Evolutionary conservation across 2,329 filamentous ascomycete genomes (phyloP), one percentile per base, ranked within the genome.

Genomic region (Endocalyx cinctus): DNA sequence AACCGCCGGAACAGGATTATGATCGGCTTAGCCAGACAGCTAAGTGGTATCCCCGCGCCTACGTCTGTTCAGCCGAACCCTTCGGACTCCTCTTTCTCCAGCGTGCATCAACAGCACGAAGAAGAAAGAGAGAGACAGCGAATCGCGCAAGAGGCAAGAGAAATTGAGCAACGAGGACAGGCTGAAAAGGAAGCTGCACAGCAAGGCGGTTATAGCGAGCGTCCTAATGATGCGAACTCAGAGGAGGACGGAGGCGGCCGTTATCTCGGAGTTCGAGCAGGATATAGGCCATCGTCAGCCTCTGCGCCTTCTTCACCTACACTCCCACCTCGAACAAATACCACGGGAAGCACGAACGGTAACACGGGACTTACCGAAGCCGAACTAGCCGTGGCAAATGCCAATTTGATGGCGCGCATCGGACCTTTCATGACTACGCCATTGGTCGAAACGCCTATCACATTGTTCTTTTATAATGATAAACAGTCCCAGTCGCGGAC

Each of bases 381-480:
- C 8, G 87, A 98, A 55, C 65, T 96, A 10, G 68, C 77, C 0
- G 67, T 82, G 15, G 89, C 90, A 2, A 96, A 98, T 57, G 74
- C 80, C 8, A 87, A 94, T 52, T 70, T 98, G 27, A 87, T 96
- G 80, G 81, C 86, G 33, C 76, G 92, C 33, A 71, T 98, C 27
- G 82, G 80, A 11, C 92, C 92, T 0, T 98, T 98, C 56, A 75
- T 98, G 64, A 87, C 87, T 1, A 89, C 82, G 25, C 87, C 92
- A 0, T 67, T 89, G 36, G 77, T 82, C 1, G 77, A 83, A 31
- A 74, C 80, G 14, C 82, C 89, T 1, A 82, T 98, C 33, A 96
- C 88, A 0, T 70, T 95, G 1, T 96, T 97, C 67, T 97, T 98
- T 60, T 98, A 94, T 63, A 92, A 97, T 50, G 79, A 94, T 11